Evolutionary conservation across 192 early-diverging fungal genomes (phyloP), one percentile per base, ranked within the genome.

Genomic region (Podila verticillata): DNA sequence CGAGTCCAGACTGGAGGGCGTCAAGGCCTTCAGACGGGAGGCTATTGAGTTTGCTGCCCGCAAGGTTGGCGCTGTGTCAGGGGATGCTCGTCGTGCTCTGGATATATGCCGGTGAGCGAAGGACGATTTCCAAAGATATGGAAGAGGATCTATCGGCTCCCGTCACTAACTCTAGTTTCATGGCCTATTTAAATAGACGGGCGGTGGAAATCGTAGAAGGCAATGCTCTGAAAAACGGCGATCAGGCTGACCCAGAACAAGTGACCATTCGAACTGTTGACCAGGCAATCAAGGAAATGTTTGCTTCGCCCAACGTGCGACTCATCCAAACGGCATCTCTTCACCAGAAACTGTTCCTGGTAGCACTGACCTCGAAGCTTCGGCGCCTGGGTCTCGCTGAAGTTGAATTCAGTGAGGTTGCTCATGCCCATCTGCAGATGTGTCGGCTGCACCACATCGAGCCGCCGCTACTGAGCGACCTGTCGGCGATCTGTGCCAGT

Each of bases 61-160:
- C 54, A 99, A 98, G 84, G 95, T 99, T 6, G 93, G 95, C 30
- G 92, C 96, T 1, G 94, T 99, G n/a, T 92, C 91, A 60, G 97
- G 97, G 6, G 98, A 99, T 83, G 98, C 98, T 24, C 87, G 98
- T 34, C 85, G 97, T 19, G 96, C 96, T 3, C 85, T 99, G 44
- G 97, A 98, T 80, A 96, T 99, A 49, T 98, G 96, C 83, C 86
- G 93, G 92, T 93, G 58, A 24, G 19, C 0, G 1, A 2, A 54
- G 4, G 2, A n/a, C 1, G 22, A 1, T 70, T 2, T 15, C n/a
- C 22, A 7, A 48, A 0, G 15, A 9, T 13, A 29, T 29, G 48
- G 64, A 48, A 24, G 10, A 20, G 7, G 24, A 10, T 13, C 22
- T 19, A 4, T 54, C 24, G 17, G 1, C 8, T 10, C 5, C 4